Percentiles rank a stretch among this genome's conserved stretches.
These are phyloP conservation scores for Combretum micranthum DNA, from an alignment of 345 rosid species.

Conservation along the genomic window DNA sequence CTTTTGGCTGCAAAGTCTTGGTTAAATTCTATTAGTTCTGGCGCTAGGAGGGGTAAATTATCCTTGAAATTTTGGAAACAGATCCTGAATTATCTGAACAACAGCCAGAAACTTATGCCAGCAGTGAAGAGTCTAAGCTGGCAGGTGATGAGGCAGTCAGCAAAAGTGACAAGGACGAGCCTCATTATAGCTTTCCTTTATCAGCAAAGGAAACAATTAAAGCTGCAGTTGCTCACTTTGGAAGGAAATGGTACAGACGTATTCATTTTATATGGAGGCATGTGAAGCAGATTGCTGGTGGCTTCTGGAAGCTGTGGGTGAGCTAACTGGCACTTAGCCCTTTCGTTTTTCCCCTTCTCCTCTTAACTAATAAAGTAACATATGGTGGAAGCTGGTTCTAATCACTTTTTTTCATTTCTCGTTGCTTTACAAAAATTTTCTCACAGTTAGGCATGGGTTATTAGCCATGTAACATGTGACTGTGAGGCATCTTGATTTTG, in stretches of 20 bases:
- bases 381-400: no score
- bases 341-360: background rate
- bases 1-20: slow-evolving; percentile 43
- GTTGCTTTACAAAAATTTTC: no score
- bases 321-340: slow-evolving; percentile 20
- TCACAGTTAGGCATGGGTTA: no score
- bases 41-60: slow-evolving; percentile 38
- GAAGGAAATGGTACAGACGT: slow-evolving; percentile 68
- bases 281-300: slow-evolving; percentile 36
- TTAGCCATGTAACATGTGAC: no score
- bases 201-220: slow-evolving; percentile 75
- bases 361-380: no score
- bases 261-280: slow-evolving; percentile 58
- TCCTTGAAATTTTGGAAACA: slow-evolving; percentile 41
- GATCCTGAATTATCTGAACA: slow-evolving; percentile 41
- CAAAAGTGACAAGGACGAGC: slow-evolving; percentile 52
- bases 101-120: slow-evolving; percentile 41
- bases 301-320: slow-evolving; percentile 72
- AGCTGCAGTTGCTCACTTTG: slow-evolving; percentile 56
- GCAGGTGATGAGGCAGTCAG: slow-evolving; percentile 25
- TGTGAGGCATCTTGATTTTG: no score
- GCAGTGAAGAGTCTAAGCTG: slow-evolving; percentile 30
- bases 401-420: no score
- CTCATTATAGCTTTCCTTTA: slow-evolving; percentile 38
- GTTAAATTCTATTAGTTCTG: slow-evolving; percentile 41